A percentile compares a stretch with the other conserved stretches of the same genome.
Evolutionary conservation across 306 rosid species (phyloP).

Genomic region (Vigna angularis): DNA sequence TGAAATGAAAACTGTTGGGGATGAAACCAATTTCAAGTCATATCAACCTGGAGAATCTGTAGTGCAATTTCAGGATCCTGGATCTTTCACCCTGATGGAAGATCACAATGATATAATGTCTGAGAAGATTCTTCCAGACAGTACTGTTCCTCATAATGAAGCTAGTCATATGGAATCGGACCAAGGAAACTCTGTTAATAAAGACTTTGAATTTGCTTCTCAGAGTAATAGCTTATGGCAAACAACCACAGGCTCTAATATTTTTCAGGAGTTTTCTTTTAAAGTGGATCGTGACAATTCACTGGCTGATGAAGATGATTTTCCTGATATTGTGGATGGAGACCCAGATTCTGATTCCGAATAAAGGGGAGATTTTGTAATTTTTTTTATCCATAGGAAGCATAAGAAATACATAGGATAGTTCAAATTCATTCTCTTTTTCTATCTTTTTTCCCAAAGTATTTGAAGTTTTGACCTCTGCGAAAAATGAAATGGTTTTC

Average conservation of each 20-base stretch:
- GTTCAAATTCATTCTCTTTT: background rate
- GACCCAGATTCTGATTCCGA: constrained; percentile 79
- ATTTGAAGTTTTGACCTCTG: background rate
- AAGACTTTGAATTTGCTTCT: constrained; percentile 31
- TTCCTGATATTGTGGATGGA: constrained; percentile 78
- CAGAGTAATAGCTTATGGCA: constrained; percentile 30
- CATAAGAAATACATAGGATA: background rate
- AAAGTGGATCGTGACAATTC: constrained; percentile 37
- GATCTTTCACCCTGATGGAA: constrained; percentile 22
- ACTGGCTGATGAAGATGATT: constrained; percentile 50
- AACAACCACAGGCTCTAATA: constrained; percentile 40
- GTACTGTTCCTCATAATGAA: constrained; percentile 39
- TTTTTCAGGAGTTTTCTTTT: constrained; percentile 34
- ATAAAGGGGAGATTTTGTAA: constrained; percentile 28
- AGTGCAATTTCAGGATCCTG: constrained; percentile 43
- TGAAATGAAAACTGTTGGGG: constrained; percentile 46
- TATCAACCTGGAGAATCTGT: constrained; percentile 40
- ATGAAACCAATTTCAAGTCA: constrained; percentile 43
- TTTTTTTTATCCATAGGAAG: background rate
- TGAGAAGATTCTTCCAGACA: constrained; percentile 44
- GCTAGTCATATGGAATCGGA: constrained; percentile 40
- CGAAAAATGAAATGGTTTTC: background rate
- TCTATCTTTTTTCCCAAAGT: background rate
- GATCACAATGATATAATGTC: constrained; percentile 9
- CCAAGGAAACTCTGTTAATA: constrained; percentile 32